These are phyloP conservation scores for Plasmodium vivax DNA, from an alignment of 169 alveolate genomes.

Conservation along the genomic window DNA sequence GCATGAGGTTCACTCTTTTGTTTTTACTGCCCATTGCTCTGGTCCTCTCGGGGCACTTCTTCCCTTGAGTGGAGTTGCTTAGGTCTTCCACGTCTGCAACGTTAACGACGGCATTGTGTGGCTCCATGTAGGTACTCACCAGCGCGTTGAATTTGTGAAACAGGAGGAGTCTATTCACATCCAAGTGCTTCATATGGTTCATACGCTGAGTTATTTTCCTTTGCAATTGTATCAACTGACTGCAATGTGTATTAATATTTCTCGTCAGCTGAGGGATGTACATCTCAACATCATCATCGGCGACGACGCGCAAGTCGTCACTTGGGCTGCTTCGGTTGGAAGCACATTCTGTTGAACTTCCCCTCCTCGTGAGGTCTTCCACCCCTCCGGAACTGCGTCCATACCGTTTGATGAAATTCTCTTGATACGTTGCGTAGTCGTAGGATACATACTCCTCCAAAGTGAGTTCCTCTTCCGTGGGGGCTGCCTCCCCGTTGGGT, in stretches of 20 bases:
- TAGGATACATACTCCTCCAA: constrained; percentile 24
- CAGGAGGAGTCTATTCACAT: neutral
- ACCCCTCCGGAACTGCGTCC: neutral
- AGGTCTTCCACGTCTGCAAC: neutral
- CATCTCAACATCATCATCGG: neutral
- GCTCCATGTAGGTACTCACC: constrained; percentile 28
- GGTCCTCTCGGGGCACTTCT: neutral
- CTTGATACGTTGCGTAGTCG: constrained; percentile 65
- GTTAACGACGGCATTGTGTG: constrained; percentile 29
- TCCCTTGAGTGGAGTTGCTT: neutral
- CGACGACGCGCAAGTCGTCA: constrained; percentile 8
- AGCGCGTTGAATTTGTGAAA: constrained; percentile 9
- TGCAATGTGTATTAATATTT: constrained; percentile 35
- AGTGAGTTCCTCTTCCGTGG: neutral
- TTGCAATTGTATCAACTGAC: constrained; percentile 50
- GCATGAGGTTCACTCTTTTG: constrained; percentile 15
- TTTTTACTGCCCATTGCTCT: neutral
- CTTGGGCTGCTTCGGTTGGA: neutral
- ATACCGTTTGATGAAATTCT: constrained; percentile 14
- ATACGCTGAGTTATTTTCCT: constrained; percentile 2
- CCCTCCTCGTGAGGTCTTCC: neutral
- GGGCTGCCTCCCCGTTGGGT: neutral
- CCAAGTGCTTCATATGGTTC: constrained; percentile 1
- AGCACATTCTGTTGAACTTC: neutral
- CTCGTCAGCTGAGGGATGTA: neutral